Evolutionary conservation across 257 asterid species (phyloP).

Genomic region (Perilla frutescens): DNA sequence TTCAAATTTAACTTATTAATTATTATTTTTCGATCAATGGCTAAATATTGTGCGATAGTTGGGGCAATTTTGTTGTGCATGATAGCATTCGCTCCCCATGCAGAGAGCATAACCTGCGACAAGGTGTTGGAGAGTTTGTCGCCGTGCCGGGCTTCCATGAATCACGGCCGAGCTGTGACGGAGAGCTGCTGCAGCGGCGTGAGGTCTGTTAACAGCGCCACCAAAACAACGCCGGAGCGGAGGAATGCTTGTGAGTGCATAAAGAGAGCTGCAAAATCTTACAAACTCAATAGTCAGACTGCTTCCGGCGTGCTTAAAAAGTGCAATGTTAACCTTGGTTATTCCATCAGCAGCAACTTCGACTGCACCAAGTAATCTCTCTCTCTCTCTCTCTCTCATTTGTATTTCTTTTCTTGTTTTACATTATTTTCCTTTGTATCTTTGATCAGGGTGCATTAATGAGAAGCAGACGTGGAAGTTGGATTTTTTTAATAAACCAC

Average conservation of each 20-base stretch:
- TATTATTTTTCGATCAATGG: slow-evolving; percentile 19
- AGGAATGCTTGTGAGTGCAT: slow-evolving; percentile 37
- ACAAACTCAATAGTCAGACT: not conserved
- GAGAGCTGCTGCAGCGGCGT: slow-evolving; percentile 36
- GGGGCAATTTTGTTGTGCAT: slow-evolving; percentile 14
- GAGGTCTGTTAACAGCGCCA: slow-evolving; percentile 18
- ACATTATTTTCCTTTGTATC: no score
- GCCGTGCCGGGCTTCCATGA: slow-evolving; percentile 30
- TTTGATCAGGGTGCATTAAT: no score
- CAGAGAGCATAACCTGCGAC: slow-evolving; percentile 22
- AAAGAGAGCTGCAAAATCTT: slow-evolving; percentile 24
- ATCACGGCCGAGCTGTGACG: slow-evolving; percentile 30
- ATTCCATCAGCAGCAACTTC: slow-evolving; percentile 30
- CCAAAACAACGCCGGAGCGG: slow-evolving; percentile 22
- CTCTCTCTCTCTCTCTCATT: no score
- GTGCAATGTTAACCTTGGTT: slow-evolving; percentile 35
- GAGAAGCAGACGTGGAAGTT: no score
- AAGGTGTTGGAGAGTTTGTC: slow-evolving; percentile 18
- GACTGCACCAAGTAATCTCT: slow-evolving; percentile 36
- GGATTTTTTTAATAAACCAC: no score
- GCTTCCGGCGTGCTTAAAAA: slow-evolving; percentile 18
- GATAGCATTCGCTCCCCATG: not conserved
- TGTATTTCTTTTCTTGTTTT: no score
- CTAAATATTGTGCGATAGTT: not conserved
- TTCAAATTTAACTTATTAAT: no score